These are phyloP conservation scores for Hippophae gyantsensis DNA, from an alignment of 306 rosid species.

Conservation along the genomic window DNA sequence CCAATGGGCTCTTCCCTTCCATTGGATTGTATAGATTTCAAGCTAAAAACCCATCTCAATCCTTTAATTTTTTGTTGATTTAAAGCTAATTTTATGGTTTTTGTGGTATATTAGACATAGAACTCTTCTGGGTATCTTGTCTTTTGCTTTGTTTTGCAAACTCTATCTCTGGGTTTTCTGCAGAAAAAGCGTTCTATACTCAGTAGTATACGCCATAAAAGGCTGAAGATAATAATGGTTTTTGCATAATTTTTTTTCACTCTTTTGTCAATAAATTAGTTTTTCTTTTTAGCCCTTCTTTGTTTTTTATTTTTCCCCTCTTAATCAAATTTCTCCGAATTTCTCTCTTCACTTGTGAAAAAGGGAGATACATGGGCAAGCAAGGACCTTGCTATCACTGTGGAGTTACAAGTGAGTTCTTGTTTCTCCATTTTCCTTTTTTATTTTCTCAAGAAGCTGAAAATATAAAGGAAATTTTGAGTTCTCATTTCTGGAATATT, in stretches of 20 bases:
- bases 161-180: conserved; percentile 51
- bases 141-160: conserved; percentile 47
- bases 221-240: conserved; percentile 28
- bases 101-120: conserved; percentile 32
- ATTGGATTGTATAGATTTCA: conserved; percentile 54
- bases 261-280: conserved; percentile 12
- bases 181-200: conserved; percentile 33
- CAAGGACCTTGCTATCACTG: conserved; percentile 99
- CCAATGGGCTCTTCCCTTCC: conserved; percentile 61
- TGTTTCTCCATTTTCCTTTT: conserved; percentile 50
- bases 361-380: conserved; percentile 72
- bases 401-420: conserved; percentile 99
- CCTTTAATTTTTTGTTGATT: conserved; percentile 36
- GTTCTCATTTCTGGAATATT: conserved; percentile 14
- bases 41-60: conserved; percentile 46
- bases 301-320: conserved; percentile 1
- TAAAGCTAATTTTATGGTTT: conserved; percentile 34
- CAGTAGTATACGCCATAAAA: conserved; percentile 30
- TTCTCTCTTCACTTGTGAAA: conserved; percentile 35
- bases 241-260: conserved; percentile 15
- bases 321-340: conserved; percentile 30
- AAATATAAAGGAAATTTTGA: conserved; percentile 7
- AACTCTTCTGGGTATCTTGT: conserved; percentile 62
- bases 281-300: background rate
- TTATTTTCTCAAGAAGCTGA: conserved; percentile 7